Base-by-base conservation (phyloP, 2,329 filamentous ascomycete genomes). In the Trichoderma cornu-damae region DNA sequence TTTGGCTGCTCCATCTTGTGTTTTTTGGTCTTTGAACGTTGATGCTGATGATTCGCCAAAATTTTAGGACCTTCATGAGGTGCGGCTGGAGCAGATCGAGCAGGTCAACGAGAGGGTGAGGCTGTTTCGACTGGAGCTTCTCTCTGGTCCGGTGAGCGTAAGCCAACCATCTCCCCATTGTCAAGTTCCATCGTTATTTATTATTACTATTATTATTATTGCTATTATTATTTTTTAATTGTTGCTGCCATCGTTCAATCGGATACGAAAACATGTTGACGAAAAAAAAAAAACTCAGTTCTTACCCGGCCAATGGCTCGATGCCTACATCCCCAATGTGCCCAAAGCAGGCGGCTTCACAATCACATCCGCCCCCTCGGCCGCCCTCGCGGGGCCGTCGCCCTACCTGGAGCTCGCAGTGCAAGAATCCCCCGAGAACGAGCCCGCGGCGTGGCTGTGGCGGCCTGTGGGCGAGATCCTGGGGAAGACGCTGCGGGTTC, bases 291-390 rank as follows among this genome's bases (percentile, higher is more conserved):
- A 3, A 9, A 30, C 37, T 42, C 70, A 88, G 79, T 95, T 94
- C 72, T 78, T 85, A 5, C 84, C 91, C 4, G 91, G 91, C 54
- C 91, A 96, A 77, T 96, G 90, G 89, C 79, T 96, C 57, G 91
- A 96, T 69, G 85, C 90, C 6, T 86, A 88, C 69, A 81, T 90
- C 53, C 90, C 91, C 1, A 77, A 75, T 35, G 73, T 89, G 43
- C 66, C 79, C 42, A 84, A 87, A 68, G 85, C 89, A 3, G 91
- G 91, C 32, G 91, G 91, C 58, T 96, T 96, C 76, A 96, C 90
- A 40, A 88, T 96, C 62, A 93, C 90, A 6, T 94, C 89, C 1
- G 75, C 87, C 0, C 90, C 90, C 0, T 79, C 78, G 40, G 73
- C 78, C 44, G 76, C 79, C 55, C 79, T 82, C 3, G 60, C 70